These are phyloP conservation scores for Alternaria brassicicola DNA, from an alignment of 2,329 filamentous ascomycete species.

Conservation along the genomic window DNA sequence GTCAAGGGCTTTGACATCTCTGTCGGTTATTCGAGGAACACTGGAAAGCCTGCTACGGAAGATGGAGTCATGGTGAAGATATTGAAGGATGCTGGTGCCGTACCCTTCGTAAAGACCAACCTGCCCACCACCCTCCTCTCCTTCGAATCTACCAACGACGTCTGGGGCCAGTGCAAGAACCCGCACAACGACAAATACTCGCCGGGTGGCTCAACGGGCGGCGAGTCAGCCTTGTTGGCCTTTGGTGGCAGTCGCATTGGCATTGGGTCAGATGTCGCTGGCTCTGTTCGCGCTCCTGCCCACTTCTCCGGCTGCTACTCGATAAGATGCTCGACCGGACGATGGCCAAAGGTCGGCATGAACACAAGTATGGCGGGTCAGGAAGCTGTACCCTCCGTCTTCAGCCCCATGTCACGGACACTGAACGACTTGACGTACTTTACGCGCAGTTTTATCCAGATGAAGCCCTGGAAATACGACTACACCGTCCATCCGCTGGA, in stretches of 20 bases:
- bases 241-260: slow-evolving; percentile 83
- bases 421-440: slow-evolving; percentile 85
- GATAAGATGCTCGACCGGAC: slow-evolving; percentile 82
- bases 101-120: slow-evolving; percentile 94
- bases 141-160: slow-evolving; percentile 78
- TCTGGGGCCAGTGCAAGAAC: slow-evolving; percentile 85
- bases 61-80: slow-evolving; percentile 78
- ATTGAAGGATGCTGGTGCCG: slow-evolving; percentile 83
- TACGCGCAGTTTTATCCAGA: slow-evolving; percentile 74
- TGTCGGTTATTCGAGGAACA: slow-evolving; percentile 78
- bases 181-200: slow-evolving; percentile 85
- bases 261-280: slow-evolving; percentile 88
- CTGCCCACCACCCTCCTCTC: slow-evolving; percentile 84
- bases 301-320: slow-evolving; percentile 91
- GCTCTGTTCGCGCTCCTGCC: slow-evolving; percentile 83
- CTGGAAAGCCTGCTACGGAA: slow-evolving; percentile 66
- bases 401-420: slow-evolving; percentile 90
- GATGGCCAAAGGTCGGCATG: slow-evolving; percentile 86
- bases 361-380: slow-evolving; percentile 90
- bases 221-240: slow-evolving; percentile 81
- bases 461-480: slow-evolving; percentile 90
- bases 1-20: slow-evolving; percentile 83
- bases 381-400: slow-evolving; percentile 86
- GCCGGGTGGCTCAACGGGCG: slow-evolving; percentile 86
- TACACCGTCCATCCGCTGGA: slow-evolving; percentile 82